A percentile compares a stretch with the other conserved stretches of the same genome.
These are phyloP conservation scores for Eimeria sp. DNA, from an alignment of 169 alveolate genomes.

Conservation along the genomic window DNA sequence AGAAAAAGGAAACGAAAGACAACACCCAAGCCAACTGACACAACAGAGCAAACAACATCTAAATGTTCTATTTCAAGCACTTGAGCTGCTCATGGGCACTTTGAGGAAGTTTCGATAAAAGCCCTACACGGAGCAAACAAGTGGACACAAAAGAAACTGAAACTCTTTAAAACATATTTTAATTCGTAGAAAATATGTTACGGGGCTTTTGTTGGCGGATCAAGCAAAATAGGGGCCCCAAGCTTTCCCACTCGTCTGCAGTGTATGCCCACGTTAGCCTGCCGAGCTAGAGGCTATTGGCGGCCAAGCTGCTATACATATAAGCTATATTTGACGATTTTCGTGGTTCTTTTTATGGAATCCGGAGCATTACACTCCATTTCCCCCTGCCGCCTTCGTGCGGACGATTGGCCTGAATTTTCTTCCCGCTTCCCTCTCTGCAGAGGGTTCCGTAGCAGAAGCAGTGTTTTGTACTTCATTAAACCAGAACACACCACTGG, in stretches of 20 bases:
- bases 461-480: background rate
- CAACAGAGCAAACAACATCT: background rate
- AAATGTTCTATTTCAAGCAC: background rate
- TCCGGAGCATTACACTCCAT: background rate
- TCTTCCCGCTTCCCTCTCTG: background rate
- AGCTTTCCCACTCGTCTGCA: conserved; percentile 4
- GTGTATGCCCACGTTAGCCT: background rate
- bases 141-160: background rate
- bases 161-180: background rate
- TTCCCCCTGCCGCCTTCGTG: background rate
- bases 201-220: background rate
- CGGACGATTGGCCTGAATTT: background rate
- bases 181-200: background rate
- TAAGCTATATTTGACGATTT: background rate
- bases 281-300: background rate
- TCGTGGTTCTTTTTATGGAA: background rate
- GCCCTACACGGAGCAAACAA: background rate
- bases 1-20: background rate
- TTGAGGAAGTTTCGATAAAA: background rate
- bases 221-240: background rate
- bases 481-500: background rate
- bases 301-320: background rate
- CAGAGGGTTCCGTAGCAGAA: background rate
- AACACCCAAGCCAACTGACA: background rate
- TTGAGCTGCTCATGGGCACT: background rate